Percentiles rank a stretch among this genome's conserved stretches.
phyloP scores from a whole-genome alignment of 208 protist species.

The Leishmania tropica region DNA sequence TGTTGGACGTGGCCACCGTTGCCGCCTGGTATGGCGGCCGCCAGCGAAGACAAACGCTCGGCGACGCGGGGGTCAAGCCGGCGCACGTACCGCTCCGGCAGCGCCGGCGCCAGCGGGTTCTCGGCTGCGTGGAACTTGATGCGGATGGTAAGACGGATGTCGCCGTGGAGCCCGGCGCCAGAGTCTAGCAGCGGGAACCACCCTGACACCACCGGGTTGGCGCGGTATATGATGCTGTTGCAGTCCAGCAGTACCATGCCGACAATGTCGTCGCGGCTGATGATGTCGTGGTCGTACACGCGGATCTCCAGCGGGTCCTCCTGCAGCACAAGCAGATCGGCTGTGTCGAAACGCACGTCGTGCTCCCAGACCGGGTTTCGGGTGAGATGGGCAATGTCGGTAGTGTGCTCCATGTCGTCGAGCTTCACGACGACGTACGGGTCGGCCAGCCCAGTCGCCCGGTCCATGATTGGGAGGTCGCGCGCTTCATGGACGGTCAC shows the following conservation, averaged over 20 bases:
- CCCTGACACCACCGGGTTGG: conserved; percentile 64
- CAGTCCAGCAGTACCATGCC: conserved; percentile 94
- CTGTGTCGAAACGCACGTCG: conserved; percentile 82
- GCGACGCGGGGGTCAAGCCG: conserved; percentile 25
- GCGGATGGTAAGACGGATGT: conserved; percentile 86
- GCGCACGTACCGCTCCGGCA: conserved; percentile 70
- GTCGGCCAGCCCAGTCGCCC: conserved; percentile 83
- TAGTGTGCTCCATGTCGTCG: conserved; percentile 76
- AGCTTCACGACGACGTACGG: conserved; percentile 88
- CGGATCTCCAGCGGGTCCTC: conserved; percentile 94
- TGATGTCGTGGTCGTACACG: conserved; percentile 96
- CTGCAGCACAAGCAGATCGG: conserved; percentile 90
- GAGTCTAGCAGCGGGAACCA: conserved; percentile 95
- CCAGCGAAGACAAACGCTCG: neutral
- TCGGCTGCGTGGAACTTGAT: conserved; percentile 91
- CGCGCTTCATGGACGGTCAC: conserved; percentile 88
- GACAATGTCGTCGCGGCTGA: conserved; percentile 95
- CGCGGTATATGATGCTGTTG: conserved; percentile 85
- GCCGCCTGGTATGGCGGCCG: neutral
- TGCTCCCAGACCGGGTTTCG: conserved; percentile 85
- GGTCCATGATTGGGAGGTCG: conserved; percentile 94
- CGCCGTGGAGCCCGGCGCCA: conserved; percentile 74
- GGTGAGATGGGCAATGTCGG: conserved; percentile 75
- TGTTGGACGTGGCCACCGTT: neutral
- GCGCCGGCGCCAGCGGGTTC: conserved; percentile 80